These are phyloP conservation scores for Tylopilus rubrobrunneus DNA, from an alignment of 768 basidiomycete species.

Conservation along the genomic window DNA sequence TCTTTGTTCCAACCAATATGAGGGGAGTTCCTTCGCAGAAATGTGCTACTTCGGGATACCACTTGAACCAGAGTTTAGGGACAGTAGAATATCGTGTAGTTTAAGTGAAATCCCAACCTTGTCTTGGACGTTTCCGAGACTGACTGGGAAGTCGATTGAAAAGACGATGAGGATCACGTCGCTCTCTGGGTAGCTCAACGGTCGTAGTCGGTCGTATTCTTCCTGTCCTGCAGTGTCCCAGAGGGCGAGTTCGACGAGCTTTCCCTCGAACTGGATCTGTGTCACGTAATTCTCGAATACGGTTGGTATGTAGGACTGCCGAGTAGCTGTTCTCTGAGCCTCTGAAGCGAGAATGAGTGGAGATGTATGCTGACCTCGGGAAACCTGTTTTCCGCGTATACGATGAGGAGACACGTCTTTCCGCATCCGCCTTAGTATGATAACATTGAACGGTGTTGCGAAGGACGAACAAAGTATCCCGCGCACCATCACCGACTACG, in stretches of 20 bases:
- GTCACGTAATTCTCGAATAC: slow-evolving; percentile 95
- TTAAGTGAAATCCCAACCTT: slow-evolving; percentile 50
- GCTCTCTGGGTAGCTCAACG: slow-evolving; percentile 84
- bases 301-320: slow-evolving; percentile 85
- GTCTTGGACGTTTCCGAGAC: slow-evolving; percentile 86
- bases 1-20: slow-evolving; percentile 92
- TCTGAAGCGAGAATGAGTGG: slow-evolving; percentile 4
- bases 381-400: slow-evolving; percentile 94
- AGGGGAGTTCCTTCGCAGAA: slow-evolving; percentile 88
- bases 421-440: slow-evolving; percentile 68
- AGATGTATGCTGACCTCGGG: slow-evolving; percentile 67
- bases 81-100: not conserved
- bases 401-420: slow-evolving; percentile 94
- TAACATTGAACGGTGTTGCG: slow-evolving; percentile 23
- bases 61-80: slow-evolving; percentile 43
- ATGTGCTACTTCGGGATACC: slow-evolving; percentile 91
- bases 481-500: slow-evolving; percentile 82
- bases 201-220: slow-evolving; percentile 88
- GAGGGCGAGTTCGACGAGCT: slow-evolving; percentile 90
- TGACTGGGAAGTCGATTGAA: slow-evolving; percentile 89
- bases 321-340: slow-evolving; percentile 16
- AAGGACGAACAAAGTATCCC: slow-evolving; percentile 28
- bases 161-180: slow-evolving; percentile 93
- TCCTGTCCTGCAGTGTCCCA: slow-evolving; percentile 99
- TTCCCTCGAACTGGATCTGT: slow-evolving; percentile 80